Base-by-base conservation (phyloP, 305 asterid species). In the Solanum hybrid region DNA sequence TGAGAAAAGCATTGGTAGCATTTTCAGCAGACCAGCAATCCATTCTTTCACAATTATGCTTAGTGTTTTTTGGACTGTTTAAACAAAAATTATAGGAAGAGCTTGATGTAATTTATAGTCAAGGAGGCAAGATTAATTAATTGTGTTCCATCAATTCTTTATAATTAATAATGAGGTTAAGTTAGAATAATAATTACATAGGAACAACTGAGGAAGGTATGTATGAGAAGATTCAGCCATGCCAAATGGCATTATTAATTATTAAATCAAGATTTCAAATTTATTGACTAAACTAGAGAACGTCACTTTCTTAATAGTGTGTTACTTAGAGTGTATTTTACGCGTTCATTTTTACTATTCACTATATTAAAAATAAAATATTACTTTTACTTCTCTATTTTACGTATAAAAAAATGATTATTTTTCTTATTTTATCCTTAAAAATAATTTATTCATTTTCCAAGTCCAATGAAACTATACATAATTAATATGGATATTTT, bases 1-100 rank as follows among this genome's bases (percentile, higher is more conserved):
- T 89, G 77, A 92, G 90, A 89, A 82, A 92, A 31, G 93, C 92
- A 69, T 87, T 88, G 26, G 89, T 92, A 71, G 93, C 93, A 87
- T 89, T 90, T 89, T 92, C 90, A 66, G 93, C 88, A 87, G 92
- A 92, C 93, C 93, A 92, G 72, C 90, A 24, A 90, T 90, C 91
- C 92, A 91, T 91, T 40, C 29, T 80, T 40, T 90, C 29, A 85
- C 32, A n/a, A 29, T 84, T 87, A 26, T 72, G 69, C 16, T 27
- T 4, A 66, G 31, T 22, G 60, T 73, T 14, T 81, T 46, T 79
- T 16, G 79, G 24, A 69, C 56, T 76, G 26, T 51, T 75, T 78
- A 86, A 37, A 40, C 46, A 24, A 69, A 66, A 79, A 38, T 20
- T 51, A 56, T 12, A 66, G 88, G 75, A 46, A 32, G 71, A 10